phyloP scores from a whole-genome alignment of 2,329 filamentous ascomycete genomes.

The Colletotrichum karsti region DNA sequence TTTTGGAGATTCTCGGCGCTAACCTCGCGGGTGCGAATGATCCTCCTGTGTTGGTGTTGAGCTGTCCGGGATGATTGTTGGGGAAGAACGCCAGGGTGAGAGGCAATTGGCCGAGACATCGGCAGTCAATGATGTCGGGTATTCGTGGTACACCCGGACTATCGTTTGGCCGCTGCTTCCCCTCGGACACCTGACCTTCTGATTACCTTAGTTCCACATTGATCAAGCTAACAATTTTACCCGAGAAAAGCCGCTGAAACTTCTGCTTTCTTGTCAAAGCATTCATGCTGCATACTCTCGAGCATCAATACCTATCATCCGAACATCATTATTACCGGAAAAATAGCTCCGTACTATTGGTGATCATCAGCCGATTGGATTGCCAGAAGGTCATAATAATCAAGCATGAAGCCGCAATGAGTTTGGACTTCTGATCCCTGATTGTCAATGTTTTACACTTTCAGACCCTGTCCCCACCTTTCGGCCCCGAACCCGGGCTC shows the following conservation, averaged over 20 bases:
- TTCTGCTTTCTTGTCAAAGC: too few species aligned
- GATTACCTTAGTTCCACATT: neutral
- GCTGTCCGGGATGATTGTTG: neutral
- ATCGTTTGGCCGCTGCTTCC: slow-evolving; percentile 16
- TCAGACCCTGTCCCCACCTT: too few species aligned
- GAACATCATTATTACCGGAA: neutral
- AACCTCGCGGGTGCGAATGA: neutral
- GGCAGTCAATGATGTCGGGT: slow-evolving; percentile 17
- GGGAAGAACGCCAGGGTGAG: slow-evolving; percentile 3
- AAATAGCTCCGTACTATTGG: too few species aligned
- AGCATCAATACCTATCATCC: too few species aligned
- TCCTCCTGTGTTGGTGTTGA: neutral
- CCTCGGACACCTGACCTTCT: neutral
- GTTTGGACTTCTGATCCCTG: too few species aligned
- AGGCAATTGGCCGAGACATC: slow-evolving; percentile 17
- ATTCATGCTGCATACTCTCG: too few species aligned
- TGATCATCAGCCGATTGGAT: too few species aligned
- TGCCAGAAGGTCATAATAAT: too few species aligned
- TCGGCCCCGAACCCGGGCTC: too few species aligned
- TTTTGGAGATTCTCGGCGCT: neutral
- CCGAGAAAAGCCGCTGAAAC: slow-evolving; percentile 15
- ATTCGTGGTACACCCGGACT: slow-evolving; percentile 8
- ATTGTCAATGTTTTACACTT: too few species aligned
- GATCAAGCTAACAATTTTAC: neutral
- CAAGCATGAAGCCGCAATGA: too few species aligned